Conservation (phyloP, 2,329 filamentous ascomycete genomes). For the Botrytis squamosa region DNA sequence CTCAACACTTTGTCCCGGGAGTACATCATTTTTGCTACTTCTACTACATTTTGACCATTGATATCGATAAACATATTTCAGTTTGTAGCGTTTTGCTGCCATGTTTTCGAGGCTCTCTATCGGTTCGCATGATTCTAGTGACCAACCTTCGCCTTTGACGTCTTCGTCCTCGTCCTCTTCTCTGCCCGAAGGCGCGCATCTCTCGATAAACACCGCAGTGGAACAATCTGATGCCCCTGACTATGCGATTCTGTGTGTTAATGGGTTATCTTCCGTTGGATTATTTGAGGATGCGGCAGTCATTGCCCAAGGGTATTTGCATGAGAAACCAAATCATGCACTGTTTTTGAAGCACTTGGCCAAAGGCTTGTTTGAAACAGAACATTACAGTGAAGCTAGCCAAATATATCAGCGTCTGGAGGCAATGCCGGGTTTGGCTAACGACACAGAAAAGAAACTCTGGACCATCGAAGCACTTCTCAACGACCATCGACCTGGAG, state of each 20-base stretch:
- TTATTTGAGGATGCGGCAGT: constrained; percentile 9
- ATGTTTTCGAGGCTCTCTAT: constrained; percentile 16
- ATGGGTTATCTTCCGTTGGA: constrained; percentile 6
- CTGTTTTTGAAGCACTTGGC: constrained; percentile 10
- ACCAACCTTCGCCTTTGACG: constrained; percentile 3
- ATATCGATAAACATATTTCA: not conserved
- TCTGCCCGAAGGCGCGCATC: not conserved
- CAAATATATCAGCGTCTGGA: constrained; percentile 14
- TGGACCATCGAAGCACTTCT: constrained; percentile 15
- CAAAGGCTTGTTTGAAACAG: constrained; percentile 12
- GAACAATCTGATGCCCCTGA: not conserved
- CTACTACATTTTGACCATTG: too few species aligned
- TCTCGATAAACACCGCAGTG: not conserved
- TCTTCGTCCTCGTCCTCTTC: not conserved
- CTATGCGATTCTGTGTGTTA: constrained; percentile 2
- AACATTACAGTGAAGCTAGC: constrained; percentile 12
- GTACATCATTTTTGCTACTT: not conserved
- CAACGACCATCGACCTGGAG: constrained; percentile 9
- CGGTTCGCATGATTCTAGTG: constrained; percentile 4
- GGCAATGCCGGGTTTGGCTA: not conserved
- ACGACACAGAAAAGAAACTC: constrained; percentile 1
- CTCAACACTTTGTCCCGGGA: not conserved
- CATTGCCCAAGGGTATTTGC: constrained; percentile 12
- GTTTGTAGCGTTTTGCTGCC: not conserved
- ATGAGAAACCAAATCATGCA: constrained; percentile 11